Conservation (phyloP, 805 yeast genomes). For the Myxozyma neglecta region DNA sequence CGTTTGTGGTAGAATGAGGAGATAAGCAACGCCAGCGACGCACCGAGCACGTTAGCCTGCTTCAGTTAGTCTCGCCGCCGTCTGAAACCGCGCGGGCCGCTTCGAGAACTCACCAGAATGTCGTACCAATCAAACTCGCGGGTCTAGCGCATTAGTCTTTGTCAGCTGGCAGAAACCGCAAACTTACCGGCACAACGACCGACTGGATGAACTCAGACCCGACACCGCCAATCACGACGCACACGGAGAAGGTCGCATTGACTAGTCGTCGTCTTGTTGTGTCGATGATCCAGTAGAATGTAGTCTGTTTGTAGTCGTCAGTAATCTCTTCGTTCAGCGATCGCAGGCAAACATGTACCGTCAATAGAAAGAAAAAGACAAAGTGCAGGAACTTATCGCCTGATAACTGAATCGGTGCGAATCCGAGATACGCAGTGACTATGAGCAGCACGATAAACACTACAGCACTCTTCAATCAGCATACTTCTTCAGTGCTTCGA, state of each 20-base stretch:
- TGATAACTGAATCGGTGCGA: conserved; percentile 43
- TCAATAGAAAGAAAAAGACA: conserved; percentile 41
- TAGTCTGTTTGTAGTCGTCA: conserved; percentile 22
- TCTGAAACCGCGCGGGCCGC: background rate
- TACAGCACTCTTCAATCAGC: conserved; percentile 6
- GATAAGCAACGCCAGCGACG: conserved; percentile 38
- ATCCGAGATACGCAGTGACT: conserved; percentile 37
- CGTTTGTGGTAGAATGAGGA: conserved; percentile 43
- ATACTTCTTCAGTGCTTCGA: background rate
- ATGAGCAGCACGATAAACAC: conserved; percentile 34
- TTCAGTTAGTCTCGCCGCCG: background rate
- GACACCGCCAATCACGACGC: conserved; percentile 42
- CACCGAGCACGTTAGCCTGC: conserved; percentile 42
- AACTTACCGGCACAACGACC: conserved; percentile 35
- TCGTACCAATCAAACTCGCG: conserved; percentile 43
- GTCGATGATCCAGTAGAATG: conserved; percentile 48
- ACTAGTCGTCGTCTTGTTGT: conserved; percentile 42
- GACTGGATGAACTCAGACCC: conserved; percentile 45
- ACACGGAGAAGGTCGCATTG: conserved; percentile 40
- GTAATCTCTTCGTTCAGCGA: too few relatives aligned
- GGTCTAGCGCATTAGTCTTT: too few relatives aligned
- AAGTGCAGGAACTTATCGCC: conserved; percentile 44
- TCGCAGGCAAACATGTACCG: conserved; percentile 24
- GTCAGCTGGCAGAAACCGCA: too few relatives aligned
- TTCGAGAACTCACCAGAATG: conserved; percentile 37